phyloP scores from a whole-genome alignment of 2,329 filamentous ascomycete species.

The Alternaria brassicae region DNA sequence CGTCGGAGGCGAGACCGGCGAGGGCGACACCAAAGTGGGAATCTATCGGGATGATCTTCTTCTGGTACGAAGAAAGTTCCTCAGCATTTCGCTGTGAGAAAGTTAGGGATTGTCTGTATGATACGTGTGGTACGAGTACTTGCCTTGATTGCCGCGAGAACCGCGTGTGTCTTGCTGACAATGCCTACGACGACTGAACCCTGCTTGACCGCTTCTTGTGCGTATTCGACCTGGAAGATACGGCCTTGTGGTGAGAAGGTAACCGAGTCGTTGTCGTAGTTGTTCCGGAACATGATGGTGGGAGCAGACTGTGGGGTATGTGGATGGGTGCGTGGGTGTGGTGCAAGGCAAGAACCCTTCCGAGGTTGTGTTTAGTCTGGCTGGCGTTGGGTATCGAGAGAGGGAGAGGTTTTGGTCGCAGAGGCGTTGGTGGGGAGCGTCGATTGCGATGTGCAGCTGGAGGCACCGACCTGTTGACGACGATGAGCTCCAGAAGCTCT shows the following conservation, averaged over 20 bases:
- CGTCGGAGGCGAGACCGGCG: constrained; percentile 94
- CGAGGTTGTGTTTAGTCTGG: not conserved
- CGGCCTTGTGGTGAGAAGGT: constrained; percentile 99
- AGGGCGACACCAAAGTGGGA: constrained; percentile 95
- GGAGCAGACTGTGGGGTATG: constrained; percentile 26
- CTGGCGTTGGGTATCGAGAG: not conserved
- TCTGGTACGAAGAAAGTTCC: constrained; percentile 99
- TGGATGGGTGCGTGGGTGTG: constrained; percentile 2
- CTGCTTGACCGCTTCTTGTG: constrained; percentile 97
- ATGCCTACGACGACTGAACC: constrained; percentile 97
- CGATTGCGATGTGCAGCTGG: constrained; percentile 25
- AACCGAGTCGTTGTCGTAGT: constrained; percentile 99
- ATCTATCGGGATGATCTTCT: constrained; percentile 97
- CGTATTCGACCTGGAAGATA: constrained; percentile 99
- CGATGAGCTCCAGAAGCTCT: constrained; percentile 24
- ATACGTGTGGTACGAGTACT: constrained; percentile 10
- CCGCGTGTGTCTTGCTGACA: constrained; percentile 96
- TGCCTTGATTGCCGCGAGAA: constrained; percentile 96
- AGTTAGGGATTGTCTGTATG: not conserved
- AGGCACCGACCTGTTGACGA: constrained; percentile 40
- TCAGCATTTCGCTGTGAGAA: constrained; percentile 85
- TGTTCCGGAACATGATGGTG: constrained; percentile 99
- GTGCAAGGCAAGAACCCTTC: not conserved
- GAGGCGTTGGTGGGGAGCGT: not conserved
- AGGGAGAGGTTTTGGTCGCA: not conserved